Percentiles rank a stretch among this genome's conserved stretches.
Conservation (phyloP, 2,329 filamentous ascomycete genomes). For the Coccinonectria pachysandricola region DNA sequence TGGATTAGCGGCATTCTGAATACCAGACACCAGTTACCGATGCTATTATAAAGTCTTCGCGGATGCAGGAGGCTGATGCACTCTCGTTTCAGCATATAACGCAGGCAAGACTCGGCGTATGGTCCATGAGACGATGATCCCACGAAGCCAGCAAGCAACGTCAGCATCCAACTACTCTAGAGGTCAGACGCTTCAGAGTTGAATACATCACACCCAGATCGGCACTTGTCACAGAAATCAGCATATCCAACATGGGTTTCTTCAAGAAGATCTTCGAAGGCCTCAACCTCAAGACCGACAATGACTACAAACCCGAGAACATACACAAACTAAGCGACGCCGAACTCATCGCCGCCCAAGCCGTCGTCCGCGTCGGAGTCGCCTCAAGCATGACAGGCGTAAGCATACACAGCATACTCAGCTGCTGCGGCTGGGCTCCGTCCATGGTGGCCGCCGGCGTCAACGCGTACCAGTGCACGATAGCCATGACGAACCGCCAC, state of each 20-base stretch:
- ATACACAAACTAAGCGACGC: not conserved
- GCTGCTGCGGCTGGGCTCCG: not conserved
- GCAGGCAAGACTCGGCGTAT: too few species aligned
- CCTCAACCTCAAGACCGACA: not conserved
- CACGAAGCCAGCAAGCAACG: too few species aligned
- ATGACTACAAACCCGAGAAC: not conserved
- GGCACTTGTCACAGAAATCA: too few species aligned
- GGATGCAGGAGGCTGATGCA: too few species aligned
- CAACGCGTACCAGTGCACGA: not conserved
- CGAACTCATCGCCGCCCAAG: not conserved
- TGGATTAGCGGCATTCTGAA: too few species aligned
- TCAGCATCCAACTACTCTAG: too few species aligned
- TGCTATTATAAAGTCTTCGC: too few species aligned
- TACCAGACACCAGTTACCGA: too few species aligned
- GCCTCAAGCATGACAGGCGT: not conserved
- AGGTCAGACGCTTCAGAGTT: too few species aligned
- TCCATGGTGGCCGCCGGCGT: not conserved
- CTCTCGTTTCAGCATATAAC: too few species aligned
- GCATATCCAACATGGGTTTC: not conserved
- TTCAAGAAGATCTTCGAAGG: not conserved
- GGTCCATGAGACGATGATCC: too few species aligned
- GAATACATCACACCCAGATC: too few species aligned
- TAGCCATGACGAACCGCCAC: not conserved
- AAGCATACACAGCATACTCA: not conserved
- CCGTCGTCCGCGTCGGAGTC: not conserved